Evolutionary conservation across 345 rosid species (phyloP).

Genomic region (Populus deltoides): DNA sequence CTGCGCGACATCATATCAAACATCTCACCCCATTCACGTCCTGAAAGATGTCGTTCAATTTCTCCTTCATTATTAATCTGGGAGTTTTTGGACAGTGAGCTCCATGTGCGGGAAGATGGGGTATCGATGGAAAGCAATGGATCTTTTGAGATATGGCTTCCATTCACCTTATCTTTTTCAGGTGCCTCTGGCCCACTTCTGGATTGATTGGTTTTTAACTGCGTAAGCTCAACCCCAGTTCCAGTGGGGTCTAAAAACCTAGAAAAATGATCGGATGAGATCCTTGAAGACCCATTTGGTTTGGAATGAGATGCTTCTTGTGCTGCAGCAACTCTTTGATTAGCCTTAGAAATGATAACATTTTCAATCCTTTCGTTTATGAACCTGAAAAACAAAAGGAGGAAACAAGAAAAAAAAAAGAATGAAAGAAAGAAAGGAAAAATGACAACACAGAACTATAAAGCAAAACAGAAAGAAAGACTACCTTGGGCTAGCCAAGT

Average conservation of each 20-base stretch:
- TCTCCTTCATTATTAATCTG: constrained; percentile 43
- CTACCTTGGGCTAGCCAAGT: constrained; percentile 88
- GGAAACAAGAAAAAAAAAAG: constrained; percentile 16
- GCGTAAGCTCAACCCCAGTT: constrained; percentile 93
- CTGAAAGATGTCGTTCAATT: constrained; percentile 43
- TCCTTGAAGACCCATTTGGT: constrained; percentile 53
- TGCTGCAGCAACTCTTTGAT: constrained; percentile 39
- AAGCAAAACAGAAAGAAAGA: constrained; percentile 14
- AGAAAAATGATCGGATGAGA: constrained; percentile 67
- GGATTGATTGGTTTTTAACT: constrained; percentile 55
- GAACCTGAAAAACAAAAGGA: constrained; percentile 49
- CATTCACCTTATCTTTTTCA: constrained; percentile 40
- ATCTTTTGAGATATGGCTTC: constrained; percentile 57
- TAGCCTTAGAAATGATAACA: constrained; percentile 63
- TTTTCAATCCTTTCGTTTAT: constrained; percentile 89
- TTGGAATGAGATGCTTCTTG: constrained; percentile 53
- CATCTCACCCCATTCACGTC: constrained; percentile 79
- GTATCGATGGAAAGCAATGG: constrained; percentile 90
- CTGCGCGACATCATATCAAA: constrained; percentile 76
- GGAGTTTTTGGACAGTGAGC: constrained; percentile 50
- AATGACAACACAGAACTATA: not conserved
- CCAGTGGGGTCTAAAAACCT: constrained; percentile 73
- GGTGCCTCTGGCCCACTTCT: constrained; percentile 31
- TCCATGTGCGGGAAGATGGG: constrained; percentile 70
- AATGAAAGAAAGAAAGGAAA: constrained; percentile 3